Evolutionary conservation across 2,329 filamentous ascomycete species (phyloP), one percentile per base, ranked within the genome.

Genomic region (Penicillium sp.): DNA sequence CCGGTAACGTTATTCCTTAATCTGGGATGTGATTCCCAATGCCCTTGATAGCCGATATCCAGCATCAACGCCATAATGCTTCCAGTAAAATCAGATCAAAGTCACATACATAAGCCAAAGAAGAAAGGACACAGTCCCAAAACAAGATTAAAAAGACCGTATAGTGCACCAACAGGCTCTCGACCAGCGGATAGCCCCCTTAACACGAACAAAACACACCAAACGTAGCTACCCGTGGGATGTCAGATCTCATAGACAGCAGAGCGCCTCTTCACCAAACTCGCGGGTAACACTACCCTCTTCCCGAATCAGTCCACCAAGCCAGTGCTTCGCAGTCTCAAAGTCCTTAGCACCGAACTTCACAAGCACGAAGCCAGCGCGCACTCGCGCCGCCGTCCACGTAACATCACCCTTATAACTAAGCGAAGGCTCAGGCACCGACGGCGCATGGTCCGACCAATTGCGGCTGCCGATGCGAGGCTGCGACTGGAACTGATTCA

Each of bases 331-430:
- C 4, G 88, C 92, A 26, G 87, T 88, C 72, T 97, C 92, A 24
- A 96, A 88, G 43, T 87, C 88, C 53, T 81, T 82, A 1, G 92
- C 90, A 1, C 90, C 91, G 71, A 97, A 95, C 72, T 97, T 97
- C 64, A 97, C 88, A 26, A 97, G 82, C 4, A 94, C 88, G 68
- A 93, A 96, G 4, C 90, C 88, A 16, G 69, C 72, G 51, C 92
- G 82, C 34, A 95, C 85, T 26, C 82, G 83, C 14, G 92, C 89
- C 13, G 89, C 90, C 26, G 91, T 92, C 90, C 92, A 96, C 4
- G 93, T 78, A 4, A 96, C 73, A 16, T 83, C 83, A 47, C 65
- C 62, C 35, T 67, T 62, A 6, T 61, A 60, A 76, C 76, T 66
- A 82, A 82, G 61, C 13, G 62, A 59, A 24, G 56, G 50, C n/a